Evolutionary conservation across 371 early-diverging fungal species (phyloP), one percentile per base, ranked within the genome.

Genomic region (Actinomortierella wolfii): DNA sequence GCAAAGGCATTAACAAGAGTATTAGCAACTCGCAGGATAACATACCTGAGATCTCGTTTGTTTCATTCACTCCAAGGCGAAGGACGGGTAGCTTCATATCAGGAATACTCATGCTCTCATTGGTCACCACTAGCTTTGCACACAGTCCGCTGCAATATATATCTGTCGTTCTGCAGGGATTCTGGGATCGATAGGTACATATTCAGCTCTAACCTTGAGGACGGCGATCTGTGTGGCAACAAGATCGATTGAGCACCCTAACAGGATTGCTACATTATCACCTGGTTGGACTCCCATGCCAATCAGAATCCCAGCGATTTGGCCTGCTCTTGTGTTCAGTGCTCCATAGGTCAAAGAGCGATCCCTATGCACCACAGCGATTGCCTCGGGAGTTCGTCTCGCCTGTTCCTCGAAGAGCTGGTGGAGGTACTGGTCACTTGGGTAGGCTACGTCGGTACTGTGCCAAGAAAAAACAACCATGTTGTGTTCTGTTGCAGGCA

Each of bases 121-220:
- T 20, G 51, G 51, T 51, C 34, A 51, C 28, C 9, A 51, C 28
- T 15, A 51, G 51, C 28, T 8, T 7, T 56, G 56, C 1, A 39
- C 15, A 5, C 51, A 49, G 21, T 62, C 62, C 8, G 15, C 2
- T 15, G 52, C 40, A 29, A 62, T 62, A 17, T 51, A 25, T 25
- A 3, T 1, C 15, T 46, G 48, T 3, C 64, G 58, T 1, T 54
- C 46, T 8, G 23, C 43, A 3, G 64, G 39, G 26, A 24, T 42
- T 0, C 41, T 3, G 1, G 64, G 58, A 64, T 64, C 64, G 17
- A 64, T 42, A 1, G 64, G 64, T 0, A 58, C 64, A 45, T 64
- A 64, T 0, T 58, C 64, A n/a, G 55, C 64, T 0, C 64, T 59
- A 7, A 55, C 58, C 26, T 64, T 64, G 44, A 64, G 57, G 41